Evolutionary conservation across 192 early-diverging fungal species (phyloP), one percentile per base, ranked within the genome.

Genomic region (Neocallimastix lanati): DNA sequence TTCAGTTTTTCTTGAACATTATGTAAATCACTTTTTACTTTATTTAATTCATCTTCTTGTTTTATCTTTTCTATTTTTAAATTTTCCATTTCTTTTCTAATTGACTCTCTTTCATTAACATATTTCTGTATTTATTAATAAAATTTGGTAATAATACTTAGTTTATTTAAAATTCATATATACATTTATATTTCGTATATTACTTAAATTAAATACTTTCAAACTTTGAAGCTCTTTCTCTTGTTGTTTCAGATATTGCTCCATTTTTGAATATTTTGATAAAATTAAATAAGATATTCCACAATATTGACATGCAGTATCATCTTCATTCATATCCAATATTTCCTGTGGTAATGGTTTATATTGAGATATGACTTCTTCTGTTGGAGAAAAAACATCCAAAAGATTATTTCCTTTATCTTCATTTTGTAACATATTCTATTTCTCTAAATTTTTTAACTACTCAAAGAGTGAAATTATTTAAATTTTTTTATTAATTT

Each of bases 211-310:
- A n/a, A n/a, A 33, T 67, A 89, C 87, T 83, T 86, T 82, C 16
- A 86, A 77, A 15, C 78, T 78, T 29, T 78, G 80, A 15, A 86
- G 81, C 76, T 90, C 84, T 6, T 78, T 33, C 77, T 90, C 87
- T 38, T 88, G 77, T 76, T 78, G 78, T 13, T 77, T 80, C 7
- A 90, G 82, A 79, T 86, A 82, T 16, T 80, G 37, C 28, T 84
- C 80, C 83, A 90, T 85, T 29, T 80, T 80, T 36, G 88, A 84
- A 80, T 87, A 87, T 78, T 88, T 88, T 28, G 82, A 80, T 35
- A 87, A 81, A 15, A 90, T 78, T 78, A 90, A 84, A 81, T 90
- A 90, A 4, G 87, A 88, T 33, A 90, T 84, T 15, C 89, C 89
- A 79, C 89, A 90, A 79, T 87, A 90, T 50, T 85, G 82, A 78